phyloP scores from a whole-genome alignment of 441 rosid genomes.

The Brassica balearica region DNA sequence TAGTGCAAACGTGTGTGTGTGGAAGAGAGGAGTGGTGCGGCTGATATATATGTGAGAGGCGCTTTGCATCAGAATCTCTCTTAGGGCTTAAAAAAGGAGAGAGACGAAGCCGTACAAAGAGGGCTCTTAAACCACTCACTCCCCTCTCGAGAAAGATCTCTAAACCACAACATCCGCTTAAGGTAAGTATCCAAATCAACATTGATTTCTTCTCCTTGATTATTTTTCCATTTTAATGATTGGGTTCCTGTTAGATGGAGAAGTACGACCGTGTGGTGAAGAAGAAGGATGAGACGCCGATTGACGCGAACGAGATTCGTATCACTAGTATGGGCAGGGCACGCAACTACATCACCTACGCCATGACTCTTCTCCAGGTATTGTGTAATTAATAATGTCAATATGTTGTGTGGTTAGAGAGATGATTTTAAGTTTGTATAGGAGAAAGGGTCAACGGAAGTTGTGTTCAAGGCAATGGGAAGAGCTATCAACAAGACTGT shows the following conservation, averaged over 20 bases:
- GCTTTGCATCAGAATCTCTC: constrained; percentile 14
- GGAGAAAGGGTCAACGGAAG: constrained; percentile 71
- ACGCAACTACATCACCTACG: constrained; percentile 78
- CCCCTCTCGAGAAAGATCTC: constrained; percentile 20
- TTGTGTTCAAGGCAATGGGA: constrained; percentile 84
- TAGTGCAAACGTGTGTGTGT: constrained; percentile 47
- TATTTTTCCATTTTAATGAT: not conserved
- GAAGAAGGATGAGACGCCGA: constrained; percentile 39
- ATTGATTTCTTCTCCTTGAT: constrained; percentile 25
- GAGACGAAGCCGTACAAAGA: constrained; percentile 47
- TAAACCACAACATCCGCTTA: constrained; percentile 19
- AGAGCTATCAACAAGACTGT: constrained; percentile 90
- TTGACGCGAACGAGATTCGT: constrained; percentile 71
- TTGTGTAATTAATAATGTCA: constrained; percentile 10
- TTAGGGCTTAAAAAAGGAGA: constrained; percentile 42
- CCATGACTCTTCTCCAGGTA: constrained; percentile 73
- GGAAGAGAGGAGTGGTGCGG: constrained; percentile 48
- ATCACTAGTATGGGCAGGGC: constrained; percentile 71
- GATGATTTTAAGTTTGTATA: constrained; percentile 28
- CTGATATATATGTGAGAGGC: constrained; percentile 44
- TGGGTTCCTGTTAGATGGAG: constrained; percentile 54
- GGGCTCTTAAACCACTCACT: constrained; percentile 36
- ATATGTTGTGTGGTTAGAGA: constrained; percentile 8
- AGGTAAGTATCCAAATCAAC: constrained; percentile 18
- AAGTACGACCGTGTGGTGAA: constrained; percentile 75